phyloP scores from a whole-genome alignment of 352 stramenopile genomes.

The Globisporangium acanthophoron region DNA sequence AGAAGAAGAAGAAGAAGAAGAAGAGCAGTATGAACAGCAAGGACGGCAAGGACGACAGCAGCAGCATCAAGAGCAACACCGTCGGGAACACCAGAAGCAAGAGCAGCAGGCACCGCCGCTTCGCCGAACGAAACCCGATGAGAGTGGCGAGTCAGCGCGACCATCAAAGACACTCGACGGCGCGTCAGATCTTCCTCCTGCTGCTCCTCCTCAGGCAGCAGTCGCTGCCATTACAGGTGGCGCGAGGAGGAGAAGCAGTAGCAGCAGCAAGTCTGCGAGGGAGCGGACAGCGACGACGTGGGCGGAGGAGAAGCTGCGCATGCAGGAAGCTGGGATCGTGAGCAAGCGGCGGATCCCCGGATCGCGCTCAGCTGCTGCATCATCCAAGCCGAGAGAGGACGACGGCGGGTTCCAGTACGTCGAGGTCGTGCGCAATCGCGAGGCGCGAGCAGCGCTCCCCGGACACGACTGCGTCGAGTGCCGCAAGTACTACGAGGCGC shows the following conservation, averaged over 20 bases:
- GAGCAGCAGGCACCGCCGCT: neutral
- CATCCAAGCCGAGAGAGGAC: conserved; percentile 5
- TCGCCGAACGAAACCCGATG: neutral
- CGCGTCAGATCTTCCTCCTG: neutral
- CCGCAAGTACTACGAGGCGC: conserved; percentile 72
- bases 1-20: too few relatives aligned
- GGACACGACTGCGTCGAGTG: conserved; percentile 71
- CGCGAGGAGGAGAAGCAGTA: neutral
- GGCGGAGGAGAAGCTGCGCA: conserved; percentile 36
- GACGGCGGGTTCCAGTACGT: conserved; percentile 42
- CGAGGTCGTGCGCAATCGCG: conserved; percentile 75
- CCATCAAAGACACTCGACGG: neutral
- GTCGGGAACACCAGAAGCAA: too few relatives aligned
- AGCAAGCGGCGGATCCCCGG: neutral
- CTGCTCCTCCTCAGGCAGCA: neutral
- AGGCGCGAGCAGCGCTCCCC: conserved; percentile 47
- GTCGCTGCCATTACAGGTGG: neutral
- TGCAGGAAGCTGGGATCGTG: conserved; percentile 4
- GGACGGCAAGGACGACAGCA: neutral
- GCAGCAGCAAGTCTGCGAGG: neutral
- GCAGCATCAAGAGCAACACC: too few relatives aligned
- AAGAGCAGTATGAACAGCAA: neutral
- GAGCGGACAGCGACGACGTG: conserved; percentile 20
- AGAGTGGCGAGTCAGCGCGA: too few relatives aligned
- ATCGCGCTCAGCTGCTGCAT: neutral